Conservation (phyloP, 306 rosid species). For the Oemleria cerasiformis region DNA sequence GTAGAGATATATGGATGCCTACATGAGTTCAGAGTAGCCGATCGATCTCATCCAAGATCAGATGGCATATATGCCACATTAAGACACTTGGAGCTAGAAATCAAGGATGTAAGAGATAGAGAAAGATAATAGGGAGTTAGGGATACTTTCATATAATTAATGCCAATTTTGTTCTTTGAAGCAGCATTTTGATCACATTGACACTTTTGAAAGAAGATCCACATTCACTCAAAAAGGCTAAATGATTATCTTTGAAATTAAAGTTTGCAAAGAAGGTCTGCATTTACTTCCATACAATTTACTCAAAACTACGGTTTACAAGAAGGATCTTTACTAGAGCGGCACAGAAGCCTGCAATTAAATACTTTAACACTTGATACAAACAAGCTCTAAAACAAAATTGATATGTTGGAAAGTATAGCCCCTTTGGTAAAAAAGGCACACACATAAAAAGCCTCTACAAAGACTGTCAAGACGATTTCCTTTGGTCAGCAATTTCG, state of each 20-base stretch:
- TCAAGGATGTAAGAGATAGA: constrained; percentile 29
- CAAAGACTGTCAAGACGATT: background rate
- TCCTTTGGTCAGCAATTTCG: constrained; percentile 6
- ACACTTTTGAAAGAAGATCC: background rate
- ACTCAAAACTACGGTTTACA: background rate
- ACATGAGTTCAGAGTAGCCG: constrained; percentile 72
- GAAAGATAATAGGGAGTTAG: constrained; percentile 11
- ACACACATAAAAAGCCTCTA: constrained; percentile 3
- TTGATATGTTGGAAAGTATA: constrained; percentile 23
- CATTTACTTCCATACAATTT: background rate
- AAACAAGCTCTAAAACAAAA: constrained; percentile 24
- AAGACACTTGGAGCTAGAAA: constrained; percentile 52
- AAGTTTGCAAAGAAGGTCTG: background rate
- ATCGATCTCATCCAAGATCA: constrained; percentile 57
- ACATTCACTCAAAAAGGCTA: background rate
- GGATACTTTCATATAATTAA: background rate
- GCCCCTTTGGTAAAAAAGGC: constrained; percentile 5
- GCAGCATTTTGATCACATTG: background rate
- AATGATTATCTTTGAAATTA: background rate
- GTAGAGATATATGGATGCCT: constrained; percentile 57
- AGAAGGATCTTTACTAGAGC: background rate
- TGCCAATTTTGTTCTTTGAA: background rate
- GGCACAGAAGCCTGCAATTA: background rate
- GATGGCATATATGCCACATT: constrained; percentile 47
- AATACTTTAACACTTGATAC: constrained; percentile 1